Base-by-base conservation (phyloP, 441 rosid species). In the Populus hybrid region DNA sequence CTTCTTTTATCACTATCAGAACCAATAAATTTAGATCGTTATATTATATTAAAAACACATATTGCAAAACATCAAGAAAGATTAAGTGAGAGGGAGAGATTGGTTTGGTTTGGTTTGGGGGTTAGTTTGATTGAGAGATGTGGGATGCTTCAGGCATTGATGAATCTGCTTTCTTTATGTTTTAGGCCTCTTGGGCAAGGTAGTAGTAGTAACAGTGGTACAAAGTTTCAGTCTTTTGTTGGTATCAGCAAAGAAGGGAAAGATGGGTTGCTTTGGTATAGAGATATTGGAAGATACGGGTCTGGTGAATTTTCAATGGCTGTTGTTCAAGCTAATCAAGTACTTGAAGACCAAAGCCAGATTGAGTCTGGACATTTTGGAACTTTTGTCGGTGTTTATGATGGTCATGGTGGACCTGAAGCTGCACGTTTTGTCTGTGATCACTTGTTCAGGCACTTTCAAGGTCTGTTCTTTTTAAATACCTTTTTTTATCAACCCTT, bases 331-430 rank as follows among this genome's bases (percentile, higher is more conserved):
- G 99, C 95, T 30, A 94, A 93, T 80, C 95, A 87, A 80, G 93
- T 90, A 14, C 88, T 93, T 3, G 97, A 94, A 75, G 97, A 94
- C 70, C 97, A 92, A 77, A 81, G 93, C 88, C 97, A 90, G 90
- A 85, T 93, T 82, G 99, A 94, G 86, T 93, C 94, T 40, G 99
- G 99, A 2, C 87, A 83, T 30, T 90, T 92, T 40, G 99, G 99
- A 18, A 94, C 97, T 35, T 93, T 94, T 75, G 92, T 94, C n/a
- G 97, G 97, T 20, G 89, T 94, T 68, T 94, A 93, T 75, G 97
- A 94, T 73, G 99, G 97, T 20, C 99, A 94, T 74, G 97, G 97
- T 24, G 97, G 97, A 40, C 95, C 97, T 23, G 92, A 92, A 9
- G 94, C 97, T 21, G 88, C 99, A 14, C 93, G 95, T 40, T 92